Evolutionary conservation across 345 rosid genomes (phyloP).

Genomic region (Populus tremula): DNA sequence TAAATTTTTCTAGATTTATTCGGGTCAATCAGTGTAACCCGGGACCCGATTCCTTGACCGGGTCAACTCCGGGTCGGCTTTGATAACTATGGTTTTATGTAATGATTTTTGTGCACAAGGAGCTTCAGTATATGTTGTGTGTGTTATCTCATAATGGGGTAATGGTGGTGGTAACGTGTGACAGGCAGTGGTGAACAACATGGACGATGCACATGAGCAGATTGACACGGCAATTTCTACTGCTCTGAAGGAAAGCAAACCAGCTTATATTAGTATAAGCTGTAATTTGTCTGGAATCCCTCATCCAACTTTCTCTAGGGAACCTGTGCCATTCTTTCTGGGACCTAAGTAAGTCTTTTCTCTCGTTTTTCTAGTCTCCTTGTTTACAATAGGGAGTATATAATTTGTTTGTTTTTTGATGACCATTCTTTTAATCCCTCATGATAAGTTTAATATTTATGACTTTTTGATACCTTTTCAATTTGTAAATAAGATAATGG

Average conservation of each 20-base stretch:
- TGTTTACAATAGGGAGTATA: neutral
- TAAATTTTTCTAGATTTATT: no score
- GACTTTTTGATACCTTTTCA: neutral
- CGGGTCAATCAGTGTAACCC: no score
- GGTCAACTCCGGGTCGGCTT: no score
- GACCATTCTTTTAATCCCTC: no score
- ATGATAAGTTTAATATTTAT: neutral
- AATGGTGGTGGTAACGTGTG: constrained; percentile 8
- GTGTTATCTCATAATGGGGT: neutral
- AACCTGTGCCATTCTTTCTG: constrained; percentile 61
- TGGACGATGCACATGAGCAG: constrained; percentile 70
- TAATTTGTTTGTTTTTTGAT: neutral
- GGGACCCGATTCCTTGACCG: no score
- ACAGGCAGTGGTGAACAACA: constrained; percentile 68
- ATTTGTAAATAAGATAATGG: neutral
- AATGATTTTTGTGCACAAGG: neutral
- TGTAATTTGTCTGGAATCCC: constrained; percentile 64
- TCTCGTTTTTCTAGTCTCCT: neutral
- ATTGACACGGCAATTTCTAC: constrained; percentile 70
- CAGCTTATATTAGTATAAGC: constrained; percentile 64
- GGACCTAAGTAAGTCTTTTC: constrained; percentile 45
- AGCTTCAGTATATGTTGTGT: neutral
- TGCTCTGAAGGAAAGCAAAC: constrained; percentile 71
- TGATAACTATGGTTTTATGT: no score
- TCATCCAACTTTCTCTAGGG: constrained; percentile 59